A percentile compares a stretch with the other conserved stretches of the same genome.
Conservation (phyloP, 768 basidiomycete genomes). For the Lactarius quietus region DNA sequence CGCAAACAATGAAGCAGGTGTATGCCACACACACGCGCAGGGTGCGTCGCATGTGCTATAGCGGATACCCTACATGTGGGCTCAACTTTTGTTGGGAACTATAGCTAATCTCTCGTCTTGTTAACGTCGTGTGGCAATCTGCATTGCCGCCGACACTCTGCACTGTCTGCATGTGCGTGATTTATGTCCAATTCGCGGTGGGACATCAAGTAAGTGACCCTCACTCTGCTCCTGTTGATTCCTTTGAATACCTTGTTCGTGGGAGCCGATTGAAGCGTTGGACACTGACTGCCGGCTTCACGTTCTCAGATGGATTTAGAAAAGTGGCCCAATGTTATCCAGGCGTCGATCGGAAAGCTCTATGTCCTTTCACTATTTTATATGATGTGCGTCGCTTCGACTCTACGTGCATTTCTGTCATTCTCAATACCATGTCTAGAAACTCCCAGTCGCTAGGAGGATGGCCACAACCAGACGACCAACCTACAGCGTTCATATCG, state of each 20-base stretch:
- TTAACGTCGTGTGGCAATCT: not conserved
- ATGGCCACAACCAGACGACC: not conserved
- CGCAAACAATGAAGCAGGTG: not conserved
- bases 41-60: constrained; percentile 5
- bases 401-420: not conserved
- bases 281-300: not conserved
- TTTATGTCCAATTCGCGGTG: not conserved
- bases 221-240: too few relatives aligned
- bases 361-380: not conserved
- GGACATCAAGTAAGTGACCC: not conserved
- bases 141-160: not conserved
- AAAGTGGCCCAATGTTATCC: not conserved
- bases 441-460: not conserved
- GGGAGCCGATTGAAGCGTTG: not conserved
- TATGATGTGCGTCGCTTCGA: not conserved
- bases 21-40: not conserved
- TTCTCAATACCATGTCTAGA: not conserved
- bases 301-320: not conserved
- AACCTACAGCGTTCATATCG: not conserved
- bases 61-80: too few relatives aligned
- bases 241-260: not conserved
- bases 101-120: constrained; percentile 3
- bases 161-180: not conserved
- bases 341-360: not conserved
- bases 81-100: not conserved